Percentiles rank a stretch among this genome's conserved stretches.
These are phyloP conservation scores for Magnolia changhungtana DNA, from an alignment of 164 flowering plant genomes.

Conservation along the genomic window DNA sequence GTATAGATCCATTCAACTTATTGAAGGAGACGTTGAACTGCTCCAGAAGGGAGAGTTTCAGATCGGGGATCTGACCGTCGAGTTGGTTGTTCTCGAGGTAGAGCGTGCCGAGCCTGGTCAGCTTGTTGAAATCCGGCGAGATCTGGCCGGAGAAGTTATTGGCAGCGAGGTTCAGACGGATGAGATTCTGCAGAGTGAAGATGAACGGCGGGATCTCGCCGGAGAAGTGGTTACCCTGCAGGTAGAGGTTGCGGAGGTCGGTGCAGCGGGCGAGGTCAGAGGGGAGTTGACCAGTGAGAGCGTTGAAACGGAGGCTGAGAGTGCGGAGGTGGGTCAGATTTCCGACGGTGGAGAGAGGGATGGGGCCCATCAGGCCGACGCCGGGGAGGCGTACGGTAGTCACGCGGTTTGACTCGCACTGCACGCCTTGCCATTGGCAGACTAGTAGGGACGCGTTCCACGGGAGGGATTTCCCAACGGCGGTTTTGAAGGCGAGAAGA, in stretches of 20 bases:
- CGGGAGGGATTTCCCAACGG: constrained; percentile 50
- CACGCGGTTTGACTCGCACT: constrained; percentile 47
- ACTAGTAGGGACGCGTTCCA: constrained; percentile 51
- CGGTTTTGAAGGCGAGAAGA: constrained; percentile 53
- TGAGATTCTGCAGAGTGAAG: constrained; percentile 41
- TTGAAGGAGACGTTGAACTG: constrained; percentile 78
- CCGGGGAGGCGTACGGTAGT: constrained; percentile 66
- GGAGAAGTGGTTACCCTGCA: constrained; percentile 62
- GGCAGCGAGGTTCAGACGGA: constrained; percentile 58
- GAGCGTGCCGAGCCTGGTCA: constrained; percentile 54
- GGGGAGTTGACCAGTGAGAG: constrained; percentile 60
- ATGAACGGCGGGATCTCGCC: constrained; percentile 61
- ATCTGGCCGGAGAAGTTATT: constrained; percentile 71
- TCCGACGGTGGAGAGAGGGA: constrained; percentile 50
- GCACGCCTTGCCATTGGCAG: constrained; percentile 63
- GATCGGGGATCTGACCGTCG: constrained; percentile 54
- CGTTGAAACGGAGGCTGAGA: constrained; percentile 68
- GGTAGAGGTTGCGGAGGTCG: constrained; percentile 52
- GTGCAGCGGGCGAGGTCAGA: constrained; percentile 49
- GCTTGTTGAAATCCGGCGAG: constrained; percentile 38
- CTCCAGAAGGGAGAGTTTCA: constrained; percentile 32
- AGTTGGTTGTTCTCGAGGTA: constrained; percentile 47
- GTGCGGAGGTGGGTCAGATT: constrained; percentile 56
- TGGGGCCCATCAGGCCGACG: constrained; percentile 42
- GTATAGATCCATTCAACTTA: constrained; percentile 61